Evolutionary conservation across 768 basidiomycete genomes (phyloP).

Genomic region (Auricularia sp.): DNA sequence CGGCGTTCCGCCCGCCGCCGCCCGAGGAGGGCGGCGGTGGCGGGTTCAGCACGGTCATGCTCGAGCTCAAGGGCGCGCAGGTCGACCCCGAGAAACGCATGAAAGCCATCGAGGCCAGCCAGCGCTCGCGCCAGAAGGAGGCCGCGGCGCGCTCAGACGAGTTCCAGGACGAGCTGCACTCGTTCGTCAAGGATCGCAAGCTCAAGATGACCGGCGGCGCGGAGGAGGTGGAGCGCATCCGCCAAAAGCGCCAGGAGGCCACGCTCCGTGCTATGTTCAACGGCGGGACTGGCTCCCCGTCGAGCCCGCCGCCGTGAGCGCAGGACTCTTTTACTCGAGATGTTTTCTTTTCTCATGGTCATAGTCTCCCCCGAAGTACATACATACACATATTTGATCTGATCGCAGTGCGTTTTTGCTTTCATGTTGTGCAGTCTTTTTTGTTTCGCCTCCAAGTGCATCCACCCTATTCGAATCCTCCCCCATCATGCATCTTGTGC

Average conservation of each 20-base stretch:
- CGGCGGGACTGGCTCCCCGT: background rate
- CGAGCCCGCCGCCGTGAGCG: background rate
- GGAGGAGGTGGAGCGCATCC: slow-evolving; percentile 79
- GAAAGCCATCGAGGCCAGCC: slow-evolving; percentile 87
- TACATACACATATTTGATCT: too few species aligned
- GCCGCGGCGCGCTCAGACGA: slow-evolving; percentile 65
- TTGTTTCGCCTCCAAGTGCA: too few species aligned
- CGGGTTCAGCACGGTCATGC: slow-evolving; percentile 70
- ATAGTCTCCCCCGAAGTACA: too few species aligned
- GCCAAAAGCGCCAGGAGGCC: slow-evolving; percentile 75
- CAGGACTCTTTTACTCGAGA: too few species aligned
- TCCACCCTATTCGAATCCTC: too few species aligned
- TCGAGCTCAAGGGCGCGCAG: slow-evolving; percentile 78
- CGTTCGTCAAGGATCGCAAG: slow-evolving; percentile 82
- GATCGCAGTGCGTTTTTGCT: too few species aligned
- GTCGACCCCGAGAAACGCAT: slow-evolving; percentile 76
- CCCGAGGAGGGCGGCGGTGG: slow-evolving; percentile 57
- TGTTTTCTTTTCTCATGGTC: too few species aligned
- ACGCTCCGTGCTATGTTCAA: slow-evolving; percentile 86
- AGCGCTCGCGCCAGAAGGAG: slow-evolving; percentile 71
- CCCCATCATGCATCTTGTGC: too few species aligned
- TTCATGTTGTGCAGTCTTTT: too few species aligned
- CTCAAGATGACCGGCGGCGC: slow-evolving; percentile 93
- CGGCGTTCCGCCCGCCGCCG: slow-evolving; percentile 50
- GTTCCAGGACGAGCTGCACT: slow-evolving; percentile 71